A percentile compares a stretch with the other conserved stretches of the same genome.
These are phyloP conservation scores for Sicyos baderoa DNA, from an alignment of 306 rosid species.

Conservation along the genomic window DNA sequence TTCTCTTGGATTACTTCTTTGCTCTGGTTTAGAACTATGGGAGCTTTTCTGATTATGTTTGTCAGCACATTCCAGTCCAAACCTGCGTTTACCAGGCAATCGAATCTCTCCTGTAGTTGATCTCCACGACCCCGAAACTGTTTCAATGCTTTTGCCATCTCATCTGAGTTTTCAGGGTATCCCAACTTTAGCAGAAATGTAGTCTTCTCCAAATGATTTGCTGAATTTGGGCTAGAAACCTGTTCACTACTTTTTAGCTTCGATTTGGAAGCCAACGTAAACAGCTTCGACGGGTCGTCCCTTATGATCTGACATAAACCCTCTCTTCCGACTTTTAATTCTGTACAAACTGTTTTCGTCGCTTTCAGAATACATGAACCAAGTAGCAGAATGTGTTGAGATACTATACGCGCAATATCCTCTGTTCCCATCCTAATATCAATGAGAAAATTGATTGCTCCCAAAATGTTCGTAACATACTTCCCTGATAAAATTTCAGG, in stretches of 20 bases:
- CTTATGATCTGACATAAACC: slow-evolving; percentile 39
- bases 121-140: slow-evolving; percentile 67
- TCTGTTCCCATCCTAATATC: slow-evolving; percentile 46
- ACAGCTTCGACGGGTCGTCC: slow-evolving; percentile 49
- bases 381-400: slow-evolving; percentile 36
- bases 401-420: slow-evolving; percentile 38
- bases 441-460: slow-evolving; percentile 43
- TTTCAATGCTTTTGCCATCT: slow-evolving; percentile 57
- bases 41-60: slow-evolving; percentile 45
- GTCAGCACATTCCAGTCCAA: slow-evolving; percentile 48
- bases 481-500: slow-evolving; percentile 36
- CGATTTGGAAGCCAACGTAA: slow-evolving; percentile 40
- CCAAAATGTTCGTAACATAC: slow-evolving; percentile 36
- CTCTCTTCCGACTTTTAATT: slow-evolving; percentile 39
- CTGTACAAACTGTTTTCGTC: slow-evolving; percentile 45
- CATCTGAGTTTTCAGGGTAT: slow-evolving; percentile 69
- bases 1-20: slow-evolving; percentile 46
- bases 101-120: slow-evolving; percentile 73
- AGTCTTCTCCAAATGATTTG: slow-evolving; percentile 42
- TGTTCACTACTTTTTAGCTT: slow-evolving; percentile 25
- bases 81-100: slow-evolving; percentile 72
- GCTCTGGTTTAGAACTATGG: slow-evolving; percentile 49
- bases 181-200: slow-evolving; percentile 58
- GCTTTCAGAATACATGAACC: slow-evolving; percentile 41
- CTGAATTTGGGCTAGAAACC: background rate